phyloP scores from a whole-genome alignment of 139 green algal species.

The Zygnema circumcarinatum region DNA sequence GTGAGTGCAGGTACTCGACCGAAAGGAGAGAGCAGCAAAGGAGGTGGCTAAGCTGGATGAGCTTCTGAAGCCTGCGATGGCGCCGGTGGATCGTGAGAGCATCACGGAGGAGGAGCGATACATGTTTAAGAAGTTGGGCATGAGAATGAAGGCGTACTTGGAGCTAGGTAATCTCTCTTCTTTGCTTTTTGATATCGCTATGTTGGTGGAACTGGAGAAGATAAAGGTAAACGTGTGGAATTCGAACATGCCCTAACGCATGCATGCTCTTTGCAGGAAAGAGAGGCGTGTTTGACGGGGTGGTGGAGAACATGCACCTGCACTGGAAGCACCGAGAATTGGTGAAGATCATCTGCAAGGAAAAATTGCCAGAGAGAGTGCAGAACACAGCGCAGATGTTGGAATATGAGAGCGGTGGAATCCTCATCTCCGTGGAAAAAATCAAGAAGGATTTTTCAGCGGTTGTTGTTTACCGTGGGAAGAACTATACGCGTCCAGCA shows the following conservation, averaged over 20 bases:
- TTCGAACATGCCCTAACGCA: neutral
- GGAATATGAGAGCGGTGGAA: slow-evolving; percentile 53
- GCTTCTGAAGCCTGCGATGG: slow-evolving; percentile 16
- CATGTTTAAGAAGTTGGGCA: slow-evolving; percentile 42
- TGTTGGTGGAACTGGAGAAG: neutral
- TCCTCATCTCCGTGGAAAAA: slow-evolving; percentile 24
- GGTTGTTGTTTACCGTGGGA: slow-evolving; percentile 56
- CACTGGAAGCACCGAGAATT: slow-evolving; percentile 59
- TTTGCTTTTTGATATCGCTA: neutral
- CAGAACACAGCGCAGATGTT: slow-evolving; percentile 19
- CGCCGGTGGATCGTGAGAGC: slow-evolving; percentile 44
- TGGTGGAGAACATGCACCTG: slow-evolving; percentile 61
- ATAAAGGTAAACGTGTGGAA: neutral
- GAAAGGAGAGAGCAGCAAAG: slow-evolving; percentile 35
- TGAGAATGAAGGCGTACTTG: slow-evolving; percentile 57
- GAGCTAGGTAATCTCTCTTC: slow-evolving; percentile 32
- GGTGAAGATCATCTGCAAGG: slow-evolving; percentile 55
- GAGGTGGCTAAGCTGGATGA: slow-evolving; percentile 42
- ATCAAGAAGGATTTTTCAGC: slow-evolving; percentile 27
- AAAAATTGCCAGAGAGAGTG: slow-evolving; percentile 11
- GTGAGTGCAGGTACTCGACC: slow-evolving; percentile 21
- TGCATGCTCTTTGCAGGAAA: slow-evolving; percentile 28
- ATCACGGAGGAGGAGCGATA: slow-evolving; percentile 58
- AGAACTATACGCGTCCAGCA: slow-evolving; percentile 53
- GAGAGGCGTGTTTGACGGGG: slow-evolving; percentile 47